These are phyloP conservation scores for Omphalotus guepiniiformis DNA, from an alignment of 768 basidiomycete species.

Conservation along the genomic window DNA sequence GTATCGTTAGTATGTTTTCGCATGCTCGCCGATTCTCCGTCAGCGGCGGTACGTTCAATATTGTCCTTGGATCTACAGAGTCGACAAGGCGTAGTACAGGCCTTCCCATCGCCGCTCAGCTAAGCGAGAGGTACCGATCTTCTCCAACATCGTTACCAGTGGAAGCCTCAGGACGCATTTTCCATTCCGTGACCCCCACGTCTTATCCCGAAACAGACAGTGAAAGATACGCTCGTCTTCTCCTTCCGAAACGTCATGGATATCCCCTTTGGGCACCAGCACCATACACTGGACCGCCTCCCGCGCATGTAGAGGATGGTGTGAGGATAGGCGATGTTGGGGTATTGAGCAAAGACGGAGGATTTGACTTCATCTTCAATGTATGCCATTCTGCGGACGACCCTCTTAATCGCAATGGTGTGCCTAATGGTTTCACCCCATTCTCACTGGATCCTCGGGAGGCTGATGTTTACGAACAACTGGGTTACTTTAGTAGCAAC, in stretches of 20 bases:
- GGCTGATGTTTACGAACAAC: neutral
- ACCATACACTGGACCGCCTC: neutral
- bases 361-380: slow-evolving; percentile 6
- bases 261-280: slow-evolving; percentile 5
- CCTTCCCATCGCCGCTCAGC: no score
- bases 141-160: no score
- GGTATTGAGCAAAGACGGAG: slow-evolving; percentile 1
- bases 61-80: no score
- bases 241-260: neutral
- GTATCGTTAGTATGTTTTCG: no score
- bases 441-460: neutral
- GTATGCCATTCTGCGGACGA: neutral
- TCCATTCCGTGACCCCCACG: no score
- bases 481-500: neutral
- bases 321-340: slow-evolving; percentile 3
- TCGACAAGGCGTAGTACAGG: no score
- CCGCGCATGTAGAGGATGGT: neutral
- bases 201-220: no score
- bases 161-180: no score
- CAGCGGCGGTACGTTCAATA: no score
- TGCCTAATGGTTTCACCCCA: neutral
- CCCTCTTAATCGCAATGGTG: neutral
- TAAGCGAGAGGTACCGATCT: no score
- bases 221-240: neutral
- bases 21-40: no score